These are phyloP conservation scores for Fusarium sp. DNA, from an alignment of 2,329 filamentous ascomycete genomes.

Conservation along the genomic window DNA sequence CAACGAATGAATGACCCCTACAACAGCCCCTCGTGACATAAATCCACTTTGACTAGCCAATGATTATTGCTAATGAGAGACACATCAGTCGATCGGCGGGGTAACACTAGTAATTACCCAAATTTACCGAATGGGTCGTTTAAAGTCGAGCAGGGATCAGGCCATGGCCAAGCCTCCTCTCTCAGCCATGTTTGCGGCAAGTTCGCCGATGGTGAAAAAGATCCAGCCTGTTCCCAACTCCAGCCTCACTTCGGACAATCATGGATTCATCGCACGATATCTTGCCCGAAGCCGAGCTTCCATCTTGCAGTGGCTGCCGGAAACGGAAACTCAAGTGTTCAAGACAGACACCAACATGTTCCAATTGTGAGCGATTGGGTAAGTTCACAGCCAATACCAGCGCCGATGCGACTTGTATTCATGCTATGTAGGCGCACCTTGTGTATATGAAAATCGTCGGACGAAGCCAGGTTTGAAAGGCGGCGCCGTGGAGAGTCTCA, in stretches of 20 bases:
- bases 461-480: not conserved
- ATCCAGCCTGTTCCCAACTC: not conserved
- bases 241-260: not conserved
- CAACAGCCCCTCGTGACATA: not conserved
- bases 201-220: not conserved
- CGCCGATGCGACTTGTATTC: not conserved
- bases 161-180: not conserved
- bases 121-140: too few relatives aligned
- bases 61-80: not conserved
- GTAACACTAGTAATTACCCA: not conserved
- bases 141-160: not conserved
- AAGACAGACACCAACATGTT: constrained; percentile 18
- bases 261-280: constrained; percentile 3
- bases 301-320: constrained; percentile 25
- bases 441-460: not conserved
- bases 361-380: not conserved
- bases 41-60: not conserved
- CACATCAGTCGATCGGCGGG: not conserved
- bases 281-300: constrained; percentile 17
- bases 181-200: not conserved
- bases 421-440: not conserved
- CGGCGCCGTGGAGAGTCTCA: not conserved
- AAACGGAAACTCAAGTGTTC: constrained; percentile 36
- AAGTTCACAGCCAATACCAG: not conserved
- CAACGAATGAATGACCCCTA: not conserved